Percentiles rank a stretch among this genome's conserved stretches.
Conservation (phyloP, 164 flowering plant genomes). For the Pachysandra terminalis region DNA sequence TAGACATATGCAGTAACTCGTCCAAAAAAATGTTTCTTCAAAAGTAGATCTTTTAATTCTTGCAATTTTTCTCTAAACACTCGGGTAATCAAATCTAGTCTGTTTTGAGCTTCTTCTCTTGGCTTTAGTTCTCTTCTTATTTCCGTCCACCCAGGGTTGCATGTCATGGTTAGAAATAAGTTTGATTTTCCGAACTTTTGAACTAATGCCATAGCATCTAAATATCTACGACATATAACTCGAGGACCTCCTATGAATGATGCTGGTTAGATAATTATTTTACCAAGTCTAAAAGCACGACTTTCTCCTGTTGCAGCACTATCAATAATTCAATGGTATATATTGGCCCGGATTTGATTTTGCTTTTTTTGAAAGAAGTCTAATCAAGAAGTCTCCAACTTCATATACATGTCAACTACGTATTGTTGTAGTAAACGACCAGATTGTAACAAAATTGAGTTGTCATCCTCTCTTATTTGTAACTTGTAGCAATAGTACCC, state of each 20-base stretch:
- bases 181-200: constrained; percentile 14
- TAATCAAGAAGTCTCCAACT: constrained; percentile 9
- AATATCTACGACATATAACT: constrained; percentile 10
- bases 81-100: constrained; percentile 17
- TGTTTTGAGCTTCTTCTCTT: constrained; percentile 11
- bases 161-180: constrained; percentile 22
- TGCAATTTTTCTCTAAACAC: constrained; percentile 16
- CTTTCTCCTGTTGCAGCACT: neutral
- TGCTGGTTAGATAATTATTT: constrained; percentile 4
- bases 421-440: constrained; percentile 21
- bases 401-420: constrained; percentile 17
- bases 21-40: constrained; percentile 8
- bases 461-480: neutral
- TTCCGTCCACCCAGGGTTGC: constrained; percentile 15
- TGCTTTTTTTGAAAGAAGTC: constrained; percentile 12
- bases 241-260: constrained; percentile 18
- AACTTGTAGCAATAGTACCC: neutral
- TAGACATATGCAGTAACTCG: constrained; percentile 13
- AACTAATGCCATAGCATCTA: constrained; percentile 22
- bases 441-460: neutral
- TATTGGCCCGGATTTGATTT: neutral
- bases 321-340: constrained; percentile 15
- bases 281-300: neutral
- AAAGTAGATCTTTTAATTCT: constrained; percentile 4
- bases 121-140: neutral